Evolutionary conservation across 805 yeast species (phyloP).

Genomic region (Yarrowia osloensis): DNA sequence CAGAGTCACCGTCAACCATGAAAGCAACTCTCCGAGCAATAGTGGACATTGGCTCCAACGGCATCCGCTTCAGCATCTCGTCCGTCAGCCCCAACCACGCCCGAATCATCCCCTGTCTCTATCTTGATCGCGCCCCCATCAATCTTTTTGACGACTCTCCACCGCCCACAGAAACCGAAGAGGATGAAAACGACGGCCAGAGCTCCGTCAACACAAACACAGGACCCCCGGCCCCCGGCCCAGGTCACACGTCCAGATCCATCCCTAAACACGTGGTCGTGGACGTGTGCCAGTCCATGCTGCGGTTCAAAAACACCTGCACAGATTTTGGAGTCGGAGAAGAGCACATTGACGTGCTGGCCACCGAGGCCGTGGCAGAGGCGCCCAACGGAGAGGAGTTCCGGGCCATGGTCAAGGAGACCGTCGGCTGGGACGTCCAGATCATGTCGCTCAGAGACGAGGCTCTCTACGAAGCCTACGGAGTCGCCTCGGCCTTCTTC

Average conservation of each 20-base stretch:
- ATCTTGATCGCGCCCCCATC: conserved; percentile 71
- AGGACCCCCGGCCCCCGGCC: conserved; percentile 12
- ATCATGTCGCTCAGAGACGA: conserved; percentile 64
- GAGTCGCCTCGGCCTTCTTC: conserved; percentile 72
- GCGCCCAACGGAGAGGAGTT: conserved; percentile 66
- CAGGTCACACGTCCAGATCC: conserved; percentile 24
- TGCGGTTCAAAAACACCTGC: conserved; percentile 68
- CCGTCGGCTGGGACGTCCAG: conserved; percentile 67
- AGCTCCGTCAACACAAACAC: conserved; percentile 26
- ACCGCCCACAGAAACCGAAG: conserved; percentile 9
- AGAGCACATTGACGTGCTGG: conserved; percentile 61
- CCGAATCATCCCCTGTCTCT: conserved; percentile 74
- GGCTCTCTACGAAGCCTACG: conserved; percentile 67
- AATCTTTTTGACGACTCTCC: conserved; percentile 50
- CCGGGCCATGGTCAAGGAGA: conserved; percentile 55
- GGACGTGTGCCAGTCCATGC: conserved; percentile 64
- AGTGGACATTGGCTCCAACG: conserved; percentile 78
- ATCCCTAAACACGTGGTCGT: conserved; percentile 51
- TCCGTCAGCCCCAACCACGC: conserved; percentile 70
- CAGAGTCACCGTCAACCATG: background rate
- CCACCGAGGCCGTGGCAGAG: conserved; percentile 73
- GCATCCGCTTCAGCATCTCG: conserved; percentile 70
- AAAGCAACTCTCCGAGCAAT: conserved; percentile 48
- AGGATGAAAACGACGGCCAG: conserved; percentile 27
- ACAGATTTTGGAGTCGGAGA: conserved; percentile 69